phyloP scores from a whole-genome alignment of 805 yeast species.

The Alloascoidea hylecoeti region DNA sequence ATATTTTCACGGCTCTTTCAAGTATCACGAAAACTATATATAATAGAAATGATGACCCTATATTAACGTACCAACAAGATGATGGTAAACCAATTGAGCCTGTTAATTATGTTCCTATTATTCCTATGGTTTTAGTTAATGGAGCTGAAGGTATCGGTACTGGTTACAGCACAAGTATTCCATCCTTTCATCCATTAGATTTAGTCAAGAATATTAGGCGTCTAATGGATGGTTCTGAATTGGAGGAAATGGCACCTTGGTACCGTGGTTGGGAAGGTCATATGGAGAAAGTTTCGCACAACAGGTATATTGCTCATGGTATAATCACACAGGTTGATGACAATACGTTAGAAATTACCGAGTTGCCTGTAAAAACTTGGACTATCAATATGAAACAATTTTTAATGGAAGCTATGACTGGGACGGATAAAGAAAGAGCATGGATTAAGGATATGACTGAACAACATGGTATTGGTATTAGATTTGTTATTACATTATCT shows the following conservation, averaged over 20 bases:
- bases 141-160: constrained; percentile 98
- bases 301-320: constrained; percentile 67
- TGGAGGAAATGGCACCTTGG: constrained; percentile 80
- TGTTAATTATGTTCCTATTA: constrained; percentile 85
- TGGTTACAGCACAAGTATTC: constrained; percentile 94
- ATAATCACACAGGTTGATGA: constrained; percentile 69
- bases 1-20: constrained; percentile 76
- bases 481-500: constrained; percentile 62
- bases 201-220: constrained; percentile 60
- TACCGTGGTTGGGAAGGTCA: constrained; percentile 90
- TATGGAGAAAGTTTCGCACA: constrained; percentile 48
- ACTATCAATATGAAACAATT: constrained; percentile 82
- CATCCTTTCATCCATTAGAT: constrained; percentile 80
- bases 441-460: constrained; percentile 96
- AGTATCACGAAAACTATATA: constrained; percentile 66
- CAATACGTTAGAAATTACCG: constrained; percentile 76
- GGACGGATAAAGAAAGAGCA: constrained; percentile 57
- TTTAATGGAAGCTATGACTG: constrained; percentile 54
- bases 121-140: constrained; percentile 90
- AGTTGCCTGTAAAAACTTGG: constrained; percentile 88
- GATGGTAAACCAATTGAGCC: constrained; percentile 94
- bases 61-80: constrained; percentile 71
- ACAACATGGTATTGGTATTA: constrained; percentile 74
- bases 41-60: constrained; percentile 65
- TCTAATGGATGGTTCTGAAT: constrained; percentile 58